Conservation (phyloP, 192 early-diverging fungal species). For the Phlyctochytrium planicorne region DNA sequence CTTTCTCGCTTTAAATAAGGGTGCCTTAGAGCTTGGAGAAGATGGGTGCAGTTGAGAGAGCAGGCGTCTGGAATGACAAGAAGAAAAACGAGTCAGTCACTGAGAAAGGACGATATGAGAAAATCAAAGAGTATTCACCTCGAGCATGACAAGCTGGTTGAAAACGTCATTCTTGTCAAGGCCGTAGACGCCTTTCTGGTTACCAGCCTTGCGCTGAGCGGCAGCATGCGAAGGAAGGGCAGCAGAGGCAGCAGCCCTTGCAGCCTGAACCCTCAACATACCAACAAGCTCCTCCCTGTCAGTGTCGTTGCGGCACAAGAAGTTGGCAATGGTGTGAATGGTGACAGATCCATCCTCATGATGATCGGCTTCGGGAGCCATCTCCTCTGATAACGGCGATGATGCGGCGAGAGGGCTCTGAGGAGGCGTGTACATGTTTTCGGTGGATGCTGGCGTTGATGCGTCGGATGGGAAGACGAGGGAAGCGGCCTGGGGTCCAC, state of each 20-base stretch:
- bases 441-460: not conserved
- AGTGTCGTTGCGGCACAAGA: not conserved
- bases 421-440: not conserved
- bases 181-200: not conserved
- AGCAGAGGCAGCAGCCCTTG: not conserved
- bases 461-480: not conserved
- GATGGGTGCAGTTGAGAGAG: not conserved
- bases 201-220: not conserved
- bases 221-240: not conserved
- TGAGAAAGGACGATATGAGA: not conserved
- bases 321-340: slow-evolving; percentile 1
- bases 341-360: not conserved
- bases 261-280: not conserved
- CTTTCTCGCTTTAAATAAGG: too few relatives aligned
- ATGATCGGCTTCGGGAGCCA: not conserved
- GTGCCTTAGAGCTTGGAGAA: not conserved
- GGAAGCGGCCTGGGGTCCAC: not conserved
- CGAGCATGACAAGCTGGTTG: slow-evolving; percentile 1
- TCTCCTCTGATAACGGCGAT: too few relatives aligned
- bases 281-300: not conserved
- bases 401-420: not conserved
- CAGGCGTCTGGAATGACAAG: not conserved
- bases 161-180: not conserved
- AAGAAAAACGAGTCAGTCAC: not conserved
- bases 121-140: not conserved